Conservation (phyloP, 2,329 filamentous ascomycete genomes). For the Paracorniculantispora psalliotae region DNA sequence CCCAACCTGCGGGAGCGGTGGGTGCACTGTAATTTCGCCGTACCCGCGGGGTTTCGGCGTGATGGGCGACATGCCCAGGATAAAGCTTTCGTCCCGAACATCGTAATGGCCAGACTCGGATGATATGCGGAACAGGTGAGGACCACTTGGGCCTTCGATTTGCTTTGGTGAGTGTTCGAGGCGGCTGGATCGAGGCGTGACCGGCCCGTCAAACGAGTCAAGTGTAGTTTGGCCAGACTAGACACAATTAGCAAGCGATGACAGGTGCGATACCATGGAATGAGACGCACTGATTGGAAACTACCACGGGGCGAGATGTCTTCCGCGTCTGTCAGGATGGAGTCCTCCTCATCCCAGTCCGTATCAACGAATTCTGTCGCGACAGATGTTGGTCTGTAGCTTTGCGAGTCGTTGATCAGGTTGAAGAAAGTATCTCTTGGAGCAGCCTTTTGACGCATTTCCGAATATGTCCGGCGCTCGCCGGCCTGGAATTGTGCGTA, state of each 20-base stretch:
- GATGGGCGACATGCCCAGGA: constrained; percentile 67
- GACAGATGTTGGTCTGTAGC: constrained; percentile 59
- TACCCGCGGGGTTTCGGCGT: constrained; percentile 53
- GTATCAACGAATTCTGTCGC: constrained; percentile 76
- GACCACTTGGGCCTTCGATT: constrained; percentile 75
- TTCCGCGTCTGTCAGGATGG: constrained; percentile 52
- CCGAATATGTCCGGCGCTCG: constrained; percentile 36
- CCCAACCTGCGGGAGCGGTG: constrained; percentile 33
- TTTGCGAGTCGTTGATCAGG: constrained; percentile 43
- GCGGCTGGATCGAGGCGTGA: constrained; percentile 66
- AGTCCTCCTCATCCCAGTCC: constrained; percentile 63
- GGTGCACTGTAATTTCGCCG: constrained; percentile 23
- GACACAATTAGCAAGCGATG: constrained; percentile 14
- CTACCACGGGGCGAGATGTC: constrained; percentile 64
- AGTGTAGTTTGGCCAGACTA: constrained; percentile 56
- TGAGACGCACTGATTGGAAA: constrained; percentile 62
- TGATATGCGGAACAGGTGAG: constrained; percentile 78
- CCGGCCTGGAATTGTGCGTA: constrained; percentile 31
- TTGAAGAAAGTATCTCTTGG: constrained; percentile 58
- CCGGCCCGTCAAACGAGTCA: constrained; percentile 79
- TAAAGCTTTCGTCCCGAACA: constrained; percentile 42
- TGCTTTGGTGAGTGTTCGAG: constrained; percentile 58
- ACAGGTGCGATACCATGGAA: background rate
- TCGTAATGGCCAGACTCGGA: constrained; percentile 28
- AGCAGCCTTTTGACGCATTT: constrained; percentile 49